phyloP scores from a whole-genome alignment of 75 land plant genomes.

The Picea sitchensis region DNA sequence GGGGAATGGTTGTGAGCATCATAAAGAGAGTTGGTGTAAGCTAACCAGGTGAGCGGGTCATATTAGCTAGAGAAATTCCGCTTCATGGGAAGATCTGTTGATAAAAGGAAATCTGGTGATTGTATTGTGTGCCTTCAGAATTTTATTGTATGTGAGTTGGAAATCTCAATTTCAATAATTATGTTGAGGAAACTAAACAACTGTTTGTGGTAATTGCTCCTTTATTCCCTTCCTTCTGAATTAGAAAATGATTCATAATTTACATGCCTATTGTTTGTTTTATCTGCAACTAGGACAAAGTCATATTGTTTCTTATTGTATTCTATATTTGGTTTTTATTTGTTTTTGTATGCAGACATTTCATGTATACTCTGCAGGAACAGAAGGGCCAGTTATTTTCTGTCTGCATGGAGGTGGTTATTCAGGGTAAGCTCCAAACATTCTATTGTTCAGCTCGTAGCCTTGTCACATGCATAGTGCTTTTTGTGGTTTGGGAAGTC shows the following conservation, averaged over 20 bases:
- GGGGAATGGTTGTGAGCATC: too few relatives aligned
- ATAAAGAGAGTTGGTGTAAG: too few relatives aligned
- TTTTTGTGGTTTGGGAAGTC: neutral
- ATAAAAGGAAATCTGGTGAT: neutral
- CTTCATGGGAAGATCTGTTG: neutral
- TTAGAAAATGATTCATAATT: neutral
- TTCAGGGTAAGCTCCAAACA: conserved; percentile 64
- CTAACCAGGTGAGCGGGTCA: too few relatives aligned
- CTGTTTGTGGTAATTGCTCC: neutral
- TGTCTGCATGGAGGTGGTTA: conserved; percentile 99
- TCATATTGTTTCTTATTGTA: neutral
- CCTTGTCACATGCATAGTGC: neutral
- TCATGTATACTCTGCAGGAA: conserved; percentile 87
- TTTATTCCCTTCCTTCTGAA: neutral
- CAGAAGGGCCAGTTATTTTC: conserved; percentile 89
- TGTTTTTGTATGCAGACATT: conserved; percentile 54
- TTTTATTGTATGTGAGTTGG: neutral
- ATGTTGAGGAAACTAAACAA: neutral
- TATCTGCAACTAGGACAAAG: neutral
- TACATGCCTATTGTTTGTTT: neutral
- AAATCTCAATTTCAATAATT: neutral
- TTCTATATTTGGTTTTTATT: conserved; percentile 4
- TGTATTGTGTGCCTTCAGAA: neutral
- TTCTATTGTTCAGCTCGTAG: neutral
- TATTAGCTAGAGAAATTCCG: too few relatives aligned